Base-by-base conservation (phyloP, 1,284 basidiomycete species). In the Neotropicomus parvogracilis region DNA sequence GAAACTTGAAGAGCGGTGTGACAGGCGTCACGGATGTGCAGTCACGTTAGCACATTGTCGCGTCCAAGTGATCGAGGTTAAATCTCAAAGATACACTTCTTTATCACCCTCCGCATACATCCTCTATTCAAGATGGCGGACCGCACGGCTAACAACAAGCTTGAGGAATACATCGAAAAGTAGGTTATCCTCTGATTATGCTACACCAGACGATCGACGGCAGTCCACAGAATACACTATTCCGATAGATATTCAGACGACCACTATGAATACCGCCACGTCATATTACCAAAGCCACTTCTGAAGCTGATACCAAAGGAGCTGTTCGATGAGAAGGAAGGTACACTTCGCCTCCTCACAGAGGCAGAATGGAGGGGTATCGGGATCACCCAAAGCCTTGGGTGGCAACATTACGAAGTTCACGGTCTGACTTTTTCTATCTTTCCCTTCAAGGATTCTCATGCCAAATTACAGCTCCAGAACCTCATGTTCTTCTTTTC, bases 381-480 rank as follows among this genome's bases (percentile, higher is more conserved):
- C 52, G 95, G 95, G 11, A 97, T 97, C 62, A 92, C 89, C 27
- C 95, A 97, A 70, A 94, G 91, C 68, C 73, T 95, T 41, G 95
- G 95, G 10, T 98, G 95, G 95, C 90, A 94, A 65, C 94, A 97
- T 63, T 97, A 97, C 61, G 95, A 95, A 74, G 91, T 97, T 32
- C 95, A 97, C 65, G 90, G 92, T 93, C 59, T 62, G 84, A 70
- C 19, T 31, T 41, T 8, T 27, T 20, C 20, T 27, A 12, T 35
- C n/a, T 44, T 33, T 40, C 8, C 28, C 17, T 7, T 34, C 39
- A 5, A 39, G 10, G 19, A n/a, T 45, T 31, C 52, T 58, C 33
- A 64, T 44, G 34, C 17, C 20, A 27, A 37, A 36, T 40, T 36
- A 34, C 55, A 92, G 90, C 88, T 38, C 90, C 90, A 14, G 90